Evolutionary conservation across 1,284 basidiomycete genomes (phyloP), one percentile per base, ranked within the genome.

Genomic region (Apiotrichum porosum): DNA sequence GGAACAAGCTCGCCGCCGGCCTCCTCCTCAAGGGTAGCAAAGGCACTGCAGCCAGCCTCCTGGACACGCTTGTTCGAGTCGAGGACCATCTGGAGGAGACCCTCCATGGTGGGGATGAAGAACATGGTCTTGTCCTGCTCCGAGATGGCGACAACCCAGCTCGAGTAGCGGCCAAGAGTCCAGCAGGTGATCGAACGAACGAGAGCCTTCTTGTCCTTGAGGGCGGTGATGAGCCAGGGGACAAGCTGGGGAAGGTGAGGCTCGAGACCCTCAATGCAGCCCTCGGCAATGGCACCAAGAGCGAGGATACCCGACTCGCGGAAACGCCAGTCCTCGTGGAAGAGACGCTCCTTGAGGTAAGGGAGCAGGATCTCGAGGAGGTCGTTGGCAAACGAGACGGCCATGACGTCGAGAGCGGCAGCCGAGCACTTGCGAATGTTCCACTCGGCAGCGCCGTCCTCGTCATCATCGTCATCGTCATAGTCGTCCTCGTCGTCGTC

Each of bases 51-150:
- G 17, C 95, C 95, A 1, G 95, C 95, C 75, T 99, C 95, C 76
- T 99, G 95, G 0, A 99, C 95, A 18, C 93, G 87, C 76, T 99
- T 98, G 78, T 98, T 98, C 74, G 89, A 88, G 71, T 99, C 95
- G 43, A 98, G 79, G n/a, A 97, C 92, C 88, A 94, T 97, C 50
- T 86, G 83, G 51, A 99, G 82, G 38, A 97, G 82, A 21, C 93
- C 95, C 79, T 98, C 94, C 84, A 98, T 88, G 22, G 90, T 92
- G 0, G 95, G 94, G 24, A 97, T 84, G 68, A 98, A 97, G 76
- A 86, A 97, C 47, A 80, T 80, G 52, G 81, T 84, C 76, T 97
- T 91, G 57, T 93, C 90, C 54, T 83, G 84, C 24, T 80, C 86
- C 55, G 80, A 73, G 22, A 85, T 82, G 57, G 88, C 85, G 58